Conservation (phyloP, 2,329 filamentous ascomycete genomes). For the Colletotrichum sp. region DNA sequence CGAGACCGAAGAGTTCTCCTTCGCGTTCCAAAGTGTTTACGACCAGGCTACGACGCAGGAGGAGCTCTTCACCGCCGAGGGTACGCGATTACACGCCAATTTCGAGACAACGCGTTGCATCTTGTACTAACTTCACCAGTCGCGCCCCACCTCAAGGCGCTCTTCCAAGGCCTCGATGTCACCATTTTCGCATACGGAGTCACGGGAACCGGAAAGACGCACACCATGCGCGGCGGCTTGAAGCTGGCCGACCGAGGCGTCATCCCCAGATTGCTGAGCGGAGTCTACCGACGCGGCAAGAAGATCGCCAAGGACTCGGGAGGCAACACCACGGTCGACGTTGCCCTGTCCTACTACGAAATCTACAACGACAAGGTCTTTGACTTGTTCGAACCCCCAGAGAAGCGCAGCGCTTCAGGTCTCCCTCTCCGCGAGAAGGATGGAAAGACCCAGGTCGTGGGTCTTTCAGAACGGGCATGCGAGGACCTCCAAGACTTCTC, state of each 20-base stretch:
- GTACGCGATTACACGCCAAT: slow-evolving; percentile 50
- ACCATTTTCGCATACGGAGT: slow-evolving; percentile 94
- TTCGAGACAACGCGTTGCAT: not conserved
- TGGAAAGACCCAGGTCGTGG: slow-evolving; percentile 86
- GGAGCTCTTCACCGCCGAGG: slow-evolving; percentile 86
- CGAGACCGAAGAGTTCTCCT: slow-evolving; percentile 87
- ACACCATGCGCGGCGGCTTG: slow-evolving; percentile 93
- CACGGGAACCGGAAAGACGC: slow-evolving; percentile 92
- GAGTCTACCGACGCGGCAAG: slow-evolving; percentile 83
- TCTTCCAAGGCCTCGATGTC: slow-evolving; percentile 88
- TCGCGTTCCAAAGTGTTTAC: slow-evolving; percentile 94
- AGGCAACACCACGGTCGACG: slow-evolving; percentile 72
- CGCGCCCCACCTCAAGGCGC: slow-evolving; percentile 85
- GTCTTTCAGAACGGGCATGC: slow-evolving; percentile 82
- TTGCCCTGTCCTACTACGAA: slow-evolving; percentile 89
- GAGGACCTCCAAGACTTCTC: slow-evolving; percentile 90
- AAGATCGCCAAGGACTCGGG: slow-evolving; percentile 83
- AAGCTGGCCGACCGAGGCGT: slow-evolving; percentile 85
- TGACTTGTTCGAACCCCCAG: slow-evolving; percentile 85
- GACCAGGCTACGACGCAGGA: slow-evolving; percentile 82
- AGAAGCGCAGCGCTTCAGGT: slow-evolving; percentile 83
- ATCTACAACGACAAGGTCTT: slow-evolving; percentile 98
- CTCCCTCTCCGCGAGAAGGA: slow-evolving; percentile 85
- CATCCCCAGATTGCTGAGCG: slow-evolving; percentile 84
- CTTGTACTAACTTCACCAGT: slow-evolving; percentile 56